Conservation (phyloP, 805 yeast species). For the Kazachstania martiniae region DNA sequence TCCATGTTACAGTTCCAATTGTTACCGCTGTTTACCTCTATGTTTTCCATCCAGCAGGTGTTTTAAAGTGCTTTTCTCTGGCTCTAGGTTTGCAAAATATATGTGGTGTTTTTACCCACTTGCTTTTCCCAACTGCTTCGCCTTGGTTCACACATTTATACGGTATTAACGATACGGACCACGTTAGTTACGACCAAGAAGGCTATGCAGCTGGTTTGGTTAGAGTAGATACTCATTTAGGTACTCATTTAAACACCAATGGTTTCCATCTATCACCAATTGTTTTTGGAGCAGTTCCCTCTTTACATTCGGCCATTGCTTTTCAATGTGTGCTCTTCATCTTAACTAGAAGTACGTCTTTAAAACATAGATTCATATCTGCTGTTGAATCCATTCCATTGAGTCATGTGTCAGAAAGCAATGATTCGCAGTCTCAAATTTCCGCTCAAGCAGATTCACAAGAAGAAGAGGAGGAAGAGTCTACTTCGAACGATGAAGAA, state of each 20-base stretch:
- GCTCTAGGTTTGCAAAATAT: conserved; percentile 52
- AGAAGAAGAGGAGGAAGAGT: not conserved
- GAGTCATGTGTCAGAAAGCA: not conserved
- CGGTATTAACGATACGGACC: conserved; percentile 38
- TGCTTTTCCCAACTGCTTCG: conserved; percentile 59
- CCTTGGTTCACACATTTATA: conserved; percentile 62
- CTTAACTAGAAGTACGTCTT: conserved; percentile 27
- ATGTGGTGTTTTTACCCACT: conserved; percentile 48
- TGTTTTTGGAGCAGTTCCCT: conserved; percentile 57
- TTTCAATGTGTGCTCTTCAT: conserved; percentile 36
- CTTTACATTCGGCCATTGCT: conserved; percentile 59
- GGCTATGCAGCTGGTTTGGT: conserved; percentile 66
- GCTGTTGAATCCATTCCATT: not conserved
- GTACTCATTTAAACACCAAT: conserved; percentile 46
- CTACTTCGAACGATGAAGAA: not conserved
- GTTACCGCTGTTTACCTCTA: conserved; percentile 52
- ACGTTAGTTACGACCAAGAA: conserved; percentile 48
- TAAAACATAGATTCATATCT: conserved; percentile 15
- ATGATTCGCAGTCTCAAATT: not conserved
- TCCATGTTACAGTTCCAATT: conserved; percentile 52
- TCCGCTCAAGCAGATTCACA: not conserved
- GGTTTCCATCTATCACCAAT: conserved; percentile 61
- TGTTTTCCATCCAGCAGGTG: conserved; percentile 58
- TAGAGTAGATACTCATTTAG: conserved; percentile 52
- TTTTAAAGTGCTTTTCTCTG: conserved; percentile 40